phyloP scores from a whole-genome alignment of 345 rosid genomes.

The Mangifera indica region DNA sequence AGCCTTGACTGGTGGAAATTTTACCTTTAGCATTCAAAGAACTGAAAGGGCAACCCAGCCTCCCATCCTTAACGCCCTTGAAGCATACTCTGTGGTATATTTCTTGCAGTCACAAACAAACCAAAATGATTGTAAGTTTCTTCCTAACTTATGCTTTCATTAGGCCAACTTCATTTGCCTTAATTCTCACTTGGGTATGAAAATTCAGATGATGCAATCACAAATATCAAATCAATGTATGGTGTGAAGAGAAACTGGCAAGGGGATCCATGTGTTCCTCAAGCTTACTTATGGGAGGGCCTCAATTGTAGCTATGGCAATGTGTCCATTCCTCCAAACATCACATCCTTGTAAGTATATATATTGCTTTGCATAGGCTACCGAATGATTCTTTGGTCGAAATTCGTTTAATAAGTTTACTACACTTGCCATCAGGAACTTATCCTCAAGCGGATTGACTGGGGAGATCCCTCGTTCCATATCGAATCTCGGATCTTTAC shows the following conservation, averaged over 20 bases:
- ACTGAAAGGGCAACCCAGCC: constrained; percentile 23
- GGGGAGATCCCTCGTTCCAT: constrained; percentile 37
- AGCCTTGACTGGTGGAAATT: constrained; percentile 17
- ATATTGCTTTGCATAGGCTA: no score
- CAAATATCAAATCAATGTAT: constrained; percentile 21
- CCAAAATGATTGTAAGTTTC: constrained; percentile 18
- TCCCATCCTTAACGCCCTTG: constrained; percentile 24
- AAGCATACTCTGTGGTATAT: constrained; percentile 16
- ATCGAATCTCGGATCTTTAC: constrained; percentile 38
- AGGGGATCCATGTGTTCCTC: constrained; percentile 39
- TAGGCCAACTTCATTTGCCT: neutral
- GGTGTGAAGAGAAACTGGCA: constrained; percentile 28
- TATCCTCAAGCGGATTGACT: constrained; percentile 43
- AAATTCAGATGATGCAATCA: constrained; percentile 28
- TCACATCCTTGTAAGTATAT: neutral
- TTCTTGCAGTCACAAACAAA: constrained; percentile 16
- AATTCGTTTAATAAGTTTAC: neutral
- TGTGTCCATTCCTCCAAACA: neutral
- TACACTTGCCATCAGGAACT: constrained; percentile 38
- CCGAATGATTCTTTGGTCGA: no score
- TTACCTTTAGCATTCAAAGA: constrained; percentile 12
- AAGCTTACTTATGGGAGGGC: constrained; percentile 25
- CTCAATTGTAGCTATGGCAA: constrained; percentile 25
- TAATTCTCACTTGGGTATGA: neutral
- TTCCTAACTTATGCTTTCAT: neutral